A percentile compares a stretch with the other conserved stretches of the same genome.
These are phyloP conservation scores for Penicillium malachiteum DNA, from an alignment of 495 filamentous ascomycete species.

Conservation along the genomic window DNA sequence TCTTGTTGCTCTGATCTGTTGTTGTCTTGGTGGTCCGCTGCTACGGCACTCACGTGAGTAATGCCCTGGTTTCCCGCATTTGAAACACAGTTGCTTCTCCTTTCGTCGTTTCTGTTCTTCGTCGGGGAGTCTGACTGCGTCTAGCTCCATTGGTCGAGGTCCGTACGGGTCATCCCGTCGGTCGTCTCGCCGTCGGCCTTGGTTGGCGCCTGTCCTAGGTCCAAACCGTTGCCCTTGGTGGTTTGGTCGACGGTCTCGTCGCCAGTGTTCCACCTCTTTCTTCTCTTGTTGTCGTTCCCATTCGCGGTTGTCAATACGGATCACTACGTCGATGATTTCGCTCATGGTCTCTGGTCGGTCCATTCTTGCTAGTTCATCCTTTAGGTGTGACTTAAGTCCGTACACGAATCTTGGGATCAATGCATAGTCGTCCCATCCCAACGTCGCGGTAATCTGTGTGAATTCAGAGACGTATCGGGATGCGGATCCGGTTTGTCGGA, in stretches of 20 bases:
- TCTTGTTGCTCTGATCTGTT: too few species aligned
- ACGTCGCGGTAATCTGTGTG: neutral
- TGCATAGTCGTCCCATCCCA: neutral
- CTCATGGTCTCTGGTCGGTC: neutral
- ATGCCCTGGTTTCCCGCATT: neutral
- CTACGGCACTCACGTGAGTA: neutral
- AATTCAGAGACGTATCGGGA: neutral
- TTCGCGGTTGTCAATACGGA: neutral
- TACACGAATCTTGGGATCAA: neutral
- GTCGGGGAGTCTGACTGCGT: neutral
- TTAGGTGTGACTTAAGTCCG: neutral
- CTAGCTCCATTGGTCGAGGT: constrained; percentile 2
- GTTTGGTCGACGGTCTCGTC: too few species aligned
- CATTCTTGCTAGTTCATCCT: neutral
- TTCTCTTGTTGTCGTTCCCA: neutral
- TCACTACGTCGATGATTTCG: neutral
- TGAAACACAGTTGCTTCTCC: neutral
- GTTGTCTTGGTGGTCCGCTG: neutral
- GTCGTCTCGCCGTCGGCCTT: neutral
- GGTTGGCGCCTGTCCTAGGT: too few species aligned
- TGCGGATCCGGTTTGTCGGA: neutral
- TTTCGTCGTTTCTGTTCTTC: neutral
- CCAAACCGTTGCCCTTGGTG: too few species aligned
- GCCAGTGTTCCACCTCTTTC: too few species aligned
- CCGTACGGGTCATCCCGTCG: neutral